Base-by-base conservation (phyloP, 1,284 basidiomycete species). In the Puccinia polysora region DNA sequence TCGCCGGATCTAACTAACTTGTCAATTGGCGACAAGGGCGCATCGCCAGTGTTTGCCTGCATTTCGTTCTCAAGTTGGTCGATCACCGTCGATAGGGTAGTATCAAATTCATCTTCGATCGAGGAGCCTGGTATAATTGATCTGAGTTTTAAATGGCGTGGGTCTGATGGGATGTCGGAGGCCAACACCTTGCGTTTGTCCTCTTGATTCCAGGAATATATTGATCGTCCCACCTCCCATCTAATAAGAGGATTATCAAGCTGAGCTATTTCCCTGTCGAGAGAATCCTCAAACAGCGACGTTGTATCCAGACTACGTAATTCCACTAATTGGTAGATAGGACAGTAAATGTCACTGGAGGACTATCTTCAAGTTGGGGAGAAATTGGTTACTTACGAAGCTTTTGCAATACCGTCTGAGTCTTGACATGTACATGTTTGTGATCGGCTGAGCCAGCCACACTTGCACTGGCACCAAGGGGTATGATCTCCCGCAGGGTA, bases 151-250 rank as follows among this genome's bases (percentile, higher is more conserved):
- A 67, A 56, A 32, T n/a, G 10, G n/a, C 53, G 38, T 34, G 65
- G 65, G 34, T 67, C 65, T 38, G 65, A 28, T 20, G 65, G 65
- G 2, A 55, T 49, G 18, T 15, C 38, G 30, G 32, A 30, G 28
- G 38, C 28, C 25, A 67, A 15, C 2, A 40, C 34, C 28, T 67
- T 67, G 23, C 30, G 52, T 28, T 67, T 49, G 15, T 56, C 6
- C 56, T 67, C 52, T 4, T 4, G 1, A 2, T 49, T 20, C 50
- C 23, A 67, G 28, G 2, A 8, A n/a, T 30, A 12, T 18, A 67
- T 56, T 2, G 25, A 67, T 45, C 65, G 36, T 0, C 50, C 65
- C 2, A 67, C 65, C 38, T 67, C 65, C 65, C 65, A 67, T n/a
- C 23, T 67, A 30, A 67, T 47, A 23, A 67, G 34, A 4, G 34